Conservation (phyloP, 805 yeast genomes). For the Starmerella vitae region DNA sequence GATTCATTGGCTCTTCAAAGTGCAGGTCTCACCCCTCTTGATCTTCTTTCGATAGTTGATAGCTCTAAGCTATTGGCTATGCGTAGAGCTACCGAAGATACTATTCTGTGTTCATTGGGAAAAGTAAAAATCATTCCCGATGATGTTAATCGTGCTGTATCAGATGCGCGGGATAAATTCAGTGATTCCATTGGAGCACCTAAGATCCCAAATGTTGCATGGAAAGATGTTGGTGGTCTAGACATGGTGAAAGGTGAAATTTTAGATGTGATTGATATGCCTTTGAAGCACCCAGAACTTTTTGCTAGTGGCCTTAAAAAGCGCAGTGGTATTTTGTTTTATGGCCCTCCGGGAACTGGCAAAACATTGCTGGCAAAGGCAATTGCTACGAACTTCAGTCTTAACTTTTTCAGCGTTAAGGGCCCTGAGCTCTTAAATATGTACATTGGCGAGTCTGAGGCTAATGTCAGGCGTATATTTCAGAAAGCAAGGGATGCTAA, state of each 20-base stretch:
- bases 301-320: constrained; percentile 82
- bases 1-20: constrained; percentile 62
- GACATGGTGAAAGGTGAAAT: constrained; percentile 84
- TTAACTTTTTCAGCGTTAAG: constrained; percentile 90
- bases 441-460: constrained; percentile 98
- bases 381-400: constrained; percentile 86
- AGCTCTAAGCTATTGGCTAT: constrained; percentile 48
- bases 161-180: constrained; percentile 71
- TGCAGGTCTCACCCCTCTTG: constrained; percentile 85
- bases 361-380: constrained; percentile 93
- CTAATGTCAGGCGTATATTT: constrained; percentile 87
- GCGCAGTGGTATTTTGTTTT: constrained; percentile 84
- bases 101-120: constrained; percentile 41
- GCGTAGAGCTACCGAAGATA: constrained; percentile 33
- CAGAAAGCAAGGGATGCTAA: constrained; percentile 91
- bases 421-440: constrained; percentile 94
- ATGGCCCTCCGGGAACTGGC: constrained; percentile 99
- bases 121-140: constrained; percentile 37
- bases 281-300: constrained; percentile 80
- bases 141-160: constrained; percentile 58
- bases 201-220: constrained; percentile 79
- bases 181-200: constrained; percentile 97
- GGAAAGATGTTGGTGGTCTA: constrained; percentile 97
- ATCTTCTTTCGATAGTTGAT: constrained; percentile 55
- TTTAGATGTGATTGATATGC: constrained; percentile 90